A percentile compares a stretch with the other conserved stretches of the same genome.
Evolutionary conservation across 805 yeast genomes (phyloP).

Genomic region (Phaffomyces antillensis): DNA sequence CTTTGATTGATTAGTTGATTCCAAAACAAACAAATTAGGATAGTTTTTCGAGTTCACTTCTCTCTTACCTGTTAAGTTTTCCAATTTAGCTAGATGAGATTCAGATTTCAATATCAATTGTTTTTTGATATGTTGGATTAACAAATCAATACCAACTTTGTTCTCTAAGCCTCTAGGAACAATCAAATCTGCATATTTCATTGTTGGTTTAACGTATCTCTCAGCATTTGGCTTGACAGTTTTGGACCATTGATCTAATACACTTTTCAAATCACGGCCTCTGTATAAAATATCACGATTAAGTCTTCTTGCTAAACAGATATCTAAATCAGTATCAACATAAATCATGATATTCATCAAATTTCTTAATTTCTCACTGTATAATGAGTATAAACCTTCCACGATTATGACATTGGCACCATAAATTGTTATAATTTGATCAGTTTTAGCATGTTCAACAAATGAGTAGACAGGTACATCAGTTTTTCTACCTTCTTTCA

Average conservation of each 20-base stretch:
- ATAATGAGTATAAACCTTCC: conserved; percentile 85
- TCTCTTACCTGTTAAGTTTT: conserved; percentile 41
- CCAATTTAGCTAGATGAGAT: conserved; percentile 59
- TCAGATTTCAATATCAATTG: conserved; percentile 61
- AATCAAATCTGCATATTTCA: conserved; percentile 75
- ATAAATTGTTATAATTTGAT: conserved; percentile 65
- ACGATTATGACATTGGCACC: conserved; percentile 92
- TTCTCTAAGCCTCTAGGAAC: conserved; percentile 91
- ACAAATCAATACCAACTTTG: conserved; percentile 66
- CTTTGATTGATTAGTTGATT: conserved; percentile 53
- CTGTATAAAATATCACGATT: conserved; percentile 81
- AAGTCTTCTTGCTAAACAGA: conserved; percentile 83
- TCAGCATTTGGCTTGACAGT: conserved; percentile 93
- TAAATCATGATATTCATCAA: conserved; percentile 82
- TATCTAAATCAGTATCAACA: conserved; percentile 91
- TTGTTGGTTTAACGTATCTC: conserved; percentile 63
- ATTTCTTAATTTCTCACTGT: conserved; percentile 58
- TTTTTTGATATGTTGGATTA: conserved; percentile 71
- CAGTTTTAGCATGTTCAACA: conserved; percentile 49
- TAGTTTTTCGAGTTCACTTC: conserved; percentile 19
- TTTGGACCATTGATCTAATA: conserved; percentile 80
- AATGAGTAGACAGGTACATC: conserved; percentile 69
- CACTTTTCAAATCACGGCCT: conserved; percentile 78
- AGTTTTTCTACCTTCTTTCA: conserved; percentile 65
- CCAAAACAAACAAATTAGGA: conserved; percentile 23